These are phyloP conservation scores for Spatholobus suberectus DNA, from an alignment of 306 rosid genomes.

Conservation along the genomic window DNA sequence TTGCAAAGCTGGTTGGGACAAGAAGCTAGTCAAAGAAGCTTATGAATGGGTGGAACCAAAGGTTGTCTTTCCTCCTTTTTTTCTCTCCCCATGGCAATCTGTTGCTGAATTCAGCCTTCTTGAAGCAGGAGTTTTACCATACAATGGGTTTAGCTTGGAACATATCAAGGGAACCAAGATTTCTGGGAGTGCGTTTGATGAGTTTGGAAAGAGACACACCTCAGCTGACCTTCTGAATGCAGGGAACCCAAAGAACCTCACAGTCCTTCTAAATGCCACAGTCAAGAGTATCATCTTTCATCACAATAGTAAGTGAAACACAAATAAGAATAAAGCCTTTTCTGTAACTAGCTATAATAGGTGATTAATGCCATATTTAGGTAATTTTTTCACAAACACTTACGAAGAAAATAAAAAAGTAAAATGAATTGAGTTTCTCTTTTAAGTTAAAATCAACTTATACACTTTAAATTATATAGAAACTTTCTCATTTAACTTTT, in stretches of 20 bases:
- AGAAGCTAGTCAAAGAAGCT: constrained; percentile 56
- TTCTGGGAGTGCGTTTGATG: constrained; percentile 74
- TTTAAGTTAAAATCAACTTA: too few relatives aligned
- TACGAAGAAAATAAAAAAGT: too few relatives aligned
- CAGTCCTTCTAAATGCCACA: constrained; percentile 74
- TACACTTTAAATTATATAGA: too few relatives aligned
- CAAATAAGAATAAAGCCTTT: not conserved
- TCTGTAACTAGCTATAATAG: not conserved
- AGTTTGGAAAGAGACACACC: constrained; percentile 63
- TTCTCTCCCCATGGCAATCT: constrained; percentile 66
- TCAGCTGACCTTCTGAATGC: constrained; percentile 73
- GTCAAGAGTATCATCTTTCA: constrained; percentile 66
- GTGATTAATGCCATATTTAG: not conserved
- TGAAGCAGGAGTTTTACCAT: constrained; percentile 75
- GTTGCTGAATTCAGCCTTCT: constrained; percentile 77
- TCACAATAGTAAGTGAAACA: constrained; percentile 52
- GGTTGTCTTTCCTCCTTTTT: constrained; percentile 61
- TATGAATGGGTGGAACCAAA: constrained; percentile 81
- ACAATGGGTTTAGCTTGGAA: constrained; percentile 73
- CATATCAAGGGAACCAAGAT: constrained; percentile 76
- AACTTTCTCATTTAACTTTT: not conserved
- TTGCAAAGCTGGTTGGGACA: constrained; percentile 63
- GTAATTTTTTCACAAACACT: not conserved
- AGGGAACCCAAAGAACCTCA: constrained; percentile 57
- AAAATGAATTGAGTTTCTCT: too few relatives aligned